Conservation (phyloP, 306 rosid species). For the Cucurbita ficifolia region DNA sequence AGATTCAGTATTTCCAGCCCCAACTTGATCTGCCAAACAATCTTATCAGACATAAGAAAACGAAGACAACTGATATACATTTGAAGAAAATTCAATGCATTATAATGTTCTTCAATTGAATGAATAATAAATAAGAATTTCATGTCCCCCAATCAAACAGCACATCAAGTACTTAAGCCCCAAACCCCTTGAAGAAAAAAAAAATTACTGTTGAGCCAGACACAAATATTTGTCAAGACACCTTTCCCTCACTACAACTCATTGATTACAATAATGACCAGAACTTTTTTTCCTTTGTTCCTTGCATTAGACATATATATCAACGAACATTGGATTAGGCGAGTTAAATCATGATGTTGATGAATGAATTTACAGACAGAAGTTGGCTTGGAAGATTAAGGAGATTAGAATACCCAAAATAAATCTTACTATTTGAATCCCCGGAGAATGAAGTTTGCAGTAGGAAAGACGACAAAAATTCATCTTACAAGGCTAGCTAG, state of each 20-base stretch:
- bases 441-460: background rate
- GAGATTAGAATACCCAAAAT: background rate
- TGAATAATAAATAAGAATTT: background rate
- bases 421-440: background rate
- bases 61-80: background rate
- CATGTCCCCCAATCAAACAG: background rate
- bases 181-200: background rate
- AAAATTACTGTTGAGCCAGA: background rate
- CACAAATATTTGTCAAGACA: background rate
- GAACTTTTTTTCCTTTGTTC: background rate
- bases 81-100: background rate
- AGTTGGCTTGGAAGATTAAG: background rate
- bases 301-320: background rate
- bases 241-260: background rate
- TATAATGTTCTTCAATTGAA: background rate
- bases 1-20: slow-evolving; percentile 55
- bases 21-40: slow-evolving; percentile 37
- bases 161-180: background rate
- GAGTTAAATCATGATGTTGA: background rate
- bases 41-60: slow-evolving; percentile 1
- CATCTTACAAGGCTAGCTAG: background rate
- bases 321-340: background rate
- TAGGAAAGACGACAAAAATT: background rate
- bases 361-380: background rate
- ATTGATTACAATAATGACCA: background rate